A percentile compares a stretch with the other conserved stretches of the same genome.
phyloP scores from a whole-genome alignment of 2,329 filamentous ascomycete genomes.

The Fusarium virguliforme region DNA sequence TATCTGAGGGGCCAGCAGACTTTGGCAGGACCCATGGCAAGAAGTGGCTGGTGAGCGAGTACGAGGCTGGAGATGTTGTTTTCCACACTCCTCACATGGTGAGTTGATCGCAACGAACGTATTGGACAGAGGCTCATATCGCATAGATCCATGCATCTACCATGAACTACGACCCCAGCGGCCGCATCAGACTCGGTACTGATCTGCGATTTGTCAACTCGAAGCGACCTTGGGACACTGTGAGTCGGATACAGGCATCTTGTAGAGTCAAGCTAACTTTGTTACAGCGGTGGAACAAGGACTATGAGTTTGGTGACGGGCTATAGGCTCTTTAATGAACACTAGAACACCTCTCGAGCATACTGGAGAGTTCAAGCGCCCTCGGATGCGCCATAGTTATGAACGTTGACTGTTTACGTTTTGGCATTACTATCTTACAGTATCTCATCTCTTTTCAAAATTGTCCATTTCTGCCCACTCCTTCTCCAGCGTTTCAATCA shows the following conservation, averaged over 20 bases:
- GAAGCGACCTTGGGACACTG: constrained; percentile 1
- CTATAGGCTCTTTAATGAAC: not conserved
- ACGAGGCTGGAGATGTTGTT: constrained; percentile 62
- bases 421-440: not conserved
- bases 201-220: constrained; percentile 10
- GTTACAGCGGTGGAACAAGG: constrained; percentile 5
- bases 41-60: constrained; percentile 59
- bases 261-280: not conserved
- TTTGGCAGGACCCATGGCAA: constrained; percentile 53
- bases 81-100: constrained; percentile 58
- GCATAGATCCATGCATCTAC: constrained; percentile 71
- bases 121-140: not conserved
- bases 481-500: not conserved
- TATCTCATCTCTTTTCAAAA: not conserved
- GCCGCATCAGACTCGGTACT: not conserved
- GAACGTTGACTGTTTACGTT: not conserved
- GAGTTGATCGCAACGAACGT: not conserved
- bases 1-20: constrained; percentile 65
- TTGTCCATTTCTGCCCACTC: constrained; percentile 11
- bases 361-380: not conserved
- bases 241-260: not conserved
- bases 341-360: not conserved
- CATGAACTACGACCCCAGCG: constrained; percentile 61
- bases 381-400: not conserved
- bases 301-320: constrained; percentile 3